Base-by-base conservation (phyloP, 129 eudicot species). In the Artemisia tridentata region DNA sequence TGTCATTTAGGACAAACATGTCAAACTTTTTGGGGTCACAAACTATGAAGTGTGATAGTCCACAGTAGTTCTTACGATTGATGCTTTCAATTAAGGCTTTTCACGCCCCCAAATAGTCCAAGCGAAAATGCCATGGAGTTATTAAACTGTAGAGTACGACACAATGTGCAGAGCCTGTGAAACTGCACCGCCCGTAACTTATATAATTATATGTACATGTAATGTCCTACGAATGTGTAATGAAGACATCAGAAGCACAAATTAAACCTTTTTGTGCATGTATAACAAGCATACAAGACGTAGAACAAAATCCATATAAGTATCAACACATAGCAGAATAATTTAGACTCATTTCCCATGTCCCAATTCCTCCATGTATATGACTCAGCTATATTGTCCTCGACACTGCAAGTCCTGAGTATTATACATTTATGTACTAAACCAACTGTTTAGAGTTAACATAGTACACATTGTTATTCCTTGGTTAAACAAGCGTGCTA, bases 71-170 rank as follows among this genome's bases (percentile, higher is more conserved):
- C 41, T 34, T 34, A 34, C 41, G 25, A 19, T 67, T 50, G 9
- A 67, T 46, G 60, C 43, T 48, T 67, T 46, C 25, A 48, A 29
- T 23, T 23, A 6, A 23, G 23, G 1, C 8, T 23, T 51, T 68
- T 68, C 72, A 27, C 27, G 61, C 52, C 52, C 59, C 25, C 23
- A 68, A n/a, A 68, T 68, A 62, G 72, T 51, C 72, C 72, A 11
- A 31, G 19, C 27, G 46, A 60, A 20, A 60, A 10, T 11, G 41
- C 3, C 45, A 34, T 34, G 41, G 34, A 60, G 45, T 60, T 49
- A 67, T 27, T 46, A 45, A 49, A 15, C 59, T 51, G 18, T 9
- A 67, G 15, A 14, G 47, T 25, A 67, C 60, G 25, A 46, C 48
- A 48, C 20, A 3, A 67, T 12, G 60, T 48, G 46, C 31, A 1